Evolutionary conservation across 176 grass and related monocot species (phyloP).

Genomic region (Themeda triandra): DNA sequence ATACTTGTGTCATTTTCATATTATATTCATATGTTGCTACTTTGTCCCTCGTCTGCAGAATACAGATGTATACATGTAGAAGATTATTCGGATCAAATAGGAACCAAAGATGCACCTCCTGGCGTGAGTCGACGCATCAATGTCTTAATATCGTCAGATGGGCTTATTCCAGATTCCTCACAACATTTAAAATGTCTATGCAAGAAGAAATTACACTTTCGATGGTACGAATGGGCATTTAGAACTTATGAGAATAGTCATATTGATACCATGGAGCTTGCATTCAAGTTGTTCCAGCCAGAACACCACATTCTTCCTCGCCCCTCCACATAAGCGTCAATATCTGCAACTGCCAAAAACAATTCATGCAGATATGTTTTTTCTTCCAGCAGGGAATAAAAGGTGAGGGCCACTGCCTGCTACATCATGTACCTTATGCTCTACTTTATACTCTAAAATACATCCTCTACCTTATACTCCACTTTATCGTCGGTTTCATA

Average conservation of each 20-base stretch:
- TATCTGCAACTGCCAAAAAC: conserved; percentile 18
- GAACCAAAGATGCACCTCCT: conserved; percentile 6
- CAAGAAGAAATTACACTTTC: conserved; percentile 16
- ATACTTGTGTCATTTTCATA: neutral
- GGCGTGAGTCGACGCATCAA: neutral
- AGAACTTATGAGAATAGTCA: neutral
- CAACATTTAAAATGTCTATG: conserved; percentile 5
- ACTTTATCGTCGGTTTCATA: conserved; percentile 7
- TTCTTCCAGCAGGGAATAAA: conserved; percentile 25
- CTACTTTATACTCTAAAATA: neutral
- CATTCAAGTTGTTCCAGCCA: neutral
- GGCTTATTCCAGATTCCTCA: conserved; percentile 26
- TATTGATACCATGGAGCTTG: neutral
- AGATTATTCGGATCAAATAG: neutral
- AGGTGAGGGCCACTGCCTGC: conserved; percentile 8
- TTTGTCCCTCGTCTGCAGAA: neutral
- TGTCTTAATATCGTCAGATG: conserved; percentile 29
- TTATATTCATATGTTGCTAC: conserved; percentile 25
- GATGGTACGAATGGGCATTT: neutral
- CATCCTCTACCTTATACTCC: neutral
- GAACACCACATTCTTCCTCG: conserved; percentile 14
- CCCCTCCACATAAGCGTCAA: conserved; percentile 22
- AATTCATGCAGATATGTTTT: conserved; percentile 24
- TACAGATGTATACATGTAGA: conserved; percentile 21
- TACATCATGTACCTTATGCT: conserved; percentile 22